A percentile compares a stretch with the other conserved stretches of the same genome.
These are phyloP conservation scores for Staphylotrichum tortipilum DNA, from an alignment of 495 filamentous ascomycete genomes.

Conservation along the genomic window DNA sequence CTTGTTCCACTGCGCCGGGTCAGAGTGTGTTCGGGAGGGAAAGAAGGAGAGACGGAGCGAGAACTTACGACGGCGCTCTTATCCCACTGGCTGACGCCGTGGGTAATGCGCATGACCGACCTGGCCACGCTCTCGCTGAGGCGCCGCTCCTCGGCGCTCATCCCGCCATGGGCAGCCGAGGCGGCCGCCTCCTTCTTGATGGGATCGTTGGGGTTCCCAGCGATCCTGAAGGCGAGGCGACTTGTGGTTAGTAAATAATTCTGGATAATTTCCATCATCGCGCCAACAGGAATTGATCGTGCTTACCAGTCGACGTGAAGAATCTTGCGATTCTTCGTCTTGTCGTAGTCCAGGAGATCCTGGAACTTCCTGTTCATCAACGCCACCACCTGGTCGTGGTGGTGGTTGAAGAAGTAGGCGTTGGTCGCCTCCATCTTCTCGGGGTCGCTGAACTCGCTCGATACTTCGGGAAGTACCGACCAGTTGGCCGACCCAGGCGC, in stretches of 20 bases:
- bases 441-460: neutral
- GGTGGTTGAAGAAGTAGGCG: conserved; percentile 4
- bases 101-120: neutral
- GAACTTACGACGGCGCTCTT: neutral
- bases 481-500: neutral
- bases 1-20: conserved; percentile 20
- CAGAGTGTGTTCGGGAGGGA: too few species aligned
- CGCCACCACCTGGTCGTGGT: conserved; percentile 5
- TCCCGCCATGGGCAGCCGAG: neutral
- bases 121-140: conserved; percentile 3
- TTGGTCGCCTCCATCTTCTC: conserved; percentile 11
- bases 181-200: neutral
- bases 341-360: conserved; percentile 11
- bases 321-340: conserved; percentile 10
- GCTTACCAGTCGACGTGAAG: conserved; percentile 18
- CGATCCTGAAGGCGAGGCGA: neutral
- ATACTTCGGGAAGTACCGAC: conserved; percentile 1
- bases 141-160: neutral
- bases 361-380: conserved; percentile 9
- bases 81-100: conserved; percentile 1
- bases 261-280: neutral
- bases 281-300: neutral
- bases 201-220: conserved; percentile 14
- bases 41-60: neutral
- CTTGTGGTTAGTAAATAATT: neutral